Evolutionary conservation across 2,329 filamentous ascomycete species (phyloP).

Genomic region (Trichophyton rubrum): DNA sequence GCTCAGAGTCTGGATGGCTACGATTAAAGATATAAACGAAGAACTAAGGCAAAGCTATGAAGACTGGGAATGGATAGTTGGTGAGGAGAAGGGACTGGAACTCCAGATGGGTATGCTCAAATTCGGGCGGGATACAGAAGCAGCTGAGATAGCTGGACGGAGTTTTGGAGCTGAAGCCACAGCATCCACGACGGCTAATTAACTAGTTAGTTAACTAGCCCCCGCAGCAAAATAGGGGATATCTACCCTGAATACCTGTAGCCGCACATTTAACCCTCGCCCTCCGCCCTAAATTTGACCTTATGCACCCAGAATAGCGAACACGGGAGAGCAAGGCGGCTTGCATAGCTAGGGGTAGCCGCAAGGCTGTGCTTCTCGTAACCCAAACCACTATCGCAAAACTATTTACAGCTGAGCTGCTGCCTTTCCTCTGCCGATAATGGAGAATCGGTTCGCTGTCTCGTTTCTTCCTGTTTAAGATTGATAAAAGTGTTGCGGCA

Average conservation of each 20-base stretch:
- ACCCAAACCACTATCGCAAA: not conserved
- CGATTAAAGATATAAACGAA: constrained; percentile 6
- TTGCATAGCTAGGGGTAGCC: not conserved
- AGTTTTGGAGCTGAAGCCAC: not conserved
- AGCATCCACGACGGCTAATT: not conserved
- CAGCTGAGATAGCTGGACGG: constrained; percentile 6
- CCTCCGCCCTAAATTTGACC: not conserved
- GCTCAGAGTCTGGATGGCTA: constrained; percentile 1
- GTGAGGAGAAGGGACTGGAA: constrained; percentile 6
- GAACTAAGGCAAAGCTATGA: not conserved
- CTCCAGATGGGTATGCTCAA: constrained; percentile 11
- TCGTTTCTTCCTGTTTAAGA: not conserved
- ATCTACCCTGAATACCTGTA: not conserved
- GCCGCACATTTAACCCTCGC: not conserved
- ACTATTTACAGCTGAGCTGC: constrained; percentile 3
- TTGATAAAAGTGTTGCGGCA: not conserved
- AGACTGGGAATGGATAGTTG: constrained; percentile 10
- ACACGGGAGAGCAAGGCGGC: not conserved
- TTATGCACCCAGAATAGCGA: not conserved
- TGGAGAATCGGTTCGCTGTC: not conserved
- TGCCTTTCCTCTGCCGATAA: not conserved
- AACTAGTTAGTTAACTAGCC: not conserved
- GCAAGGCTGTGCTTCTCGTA: not conserved
- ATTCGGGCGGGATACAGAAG: constrained; percentile 6
- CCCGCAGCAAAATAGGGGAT: not conserved